Conservation (phyloP, 1,284 basidiomycete species). For the Tilletia caries region DNA sequence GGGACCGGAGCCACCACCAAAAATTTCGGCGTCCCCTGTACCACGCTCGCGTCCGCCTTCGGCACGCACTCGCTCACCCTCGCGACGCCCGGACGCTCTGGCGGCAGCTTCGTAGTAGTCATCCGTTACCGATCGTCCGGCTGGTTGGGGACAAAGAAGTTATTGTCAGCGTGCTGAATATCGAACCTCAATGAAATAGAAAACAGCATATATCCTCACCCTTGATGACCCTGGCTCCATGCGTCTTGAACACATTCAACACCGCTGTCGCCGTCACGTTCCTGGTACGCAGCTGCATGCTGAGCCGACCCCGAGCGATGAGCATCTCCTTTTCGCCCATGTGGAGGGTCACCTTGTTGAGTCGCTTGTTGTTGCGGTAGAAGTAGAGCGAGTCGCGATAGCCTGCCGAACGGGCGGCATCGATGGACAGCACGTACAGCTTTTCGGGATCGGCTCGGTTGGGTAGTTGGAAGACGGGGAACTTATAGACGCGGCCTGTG, state of each 20-base stretch:
- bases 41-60: constrained; percentile 39
- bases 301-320: constrained; percentile 79
- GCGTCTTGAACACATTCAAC: constrained; percentile 86
- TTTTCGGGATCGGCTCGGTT: constrained; percentile 72
- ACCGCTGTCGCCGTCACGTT: constrained; percentile 91
- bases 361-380: constrained; percentile 82
- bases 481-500: constrained; percentile 79
- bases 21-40: constrained; percentile 1
- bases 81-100: constrained; percentile 57
- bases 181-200: neutral
- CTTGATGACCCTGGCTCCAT: constrained; percentile 83
- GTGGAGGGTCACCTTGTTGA: constrained; percentile 70
- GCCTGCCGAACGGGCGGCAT: constrained; percentile 89
- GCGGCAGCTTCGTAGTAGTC: constrained; percentile 90
- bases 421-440: constrained; percentile 91
- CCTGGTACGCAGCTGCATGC: constrained; percentile 79
- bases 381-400: constrained; percentile 96
- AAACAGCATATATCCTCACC: constrained; percentile 60
- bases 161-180: neutral
- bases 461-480: constrained; percentile 77
- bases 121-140: constrained; percentile 83
- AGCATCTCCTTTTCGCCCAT: constrained; percentile 78
- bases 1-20: neutral
- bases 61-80: constrained; percentile 46
- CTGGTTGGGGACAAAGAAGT: constrained; percentile 56